phyloP scores from a whole-genome alignment of 106 monocot species.

The Phalaenopsis equestris region DNA sequence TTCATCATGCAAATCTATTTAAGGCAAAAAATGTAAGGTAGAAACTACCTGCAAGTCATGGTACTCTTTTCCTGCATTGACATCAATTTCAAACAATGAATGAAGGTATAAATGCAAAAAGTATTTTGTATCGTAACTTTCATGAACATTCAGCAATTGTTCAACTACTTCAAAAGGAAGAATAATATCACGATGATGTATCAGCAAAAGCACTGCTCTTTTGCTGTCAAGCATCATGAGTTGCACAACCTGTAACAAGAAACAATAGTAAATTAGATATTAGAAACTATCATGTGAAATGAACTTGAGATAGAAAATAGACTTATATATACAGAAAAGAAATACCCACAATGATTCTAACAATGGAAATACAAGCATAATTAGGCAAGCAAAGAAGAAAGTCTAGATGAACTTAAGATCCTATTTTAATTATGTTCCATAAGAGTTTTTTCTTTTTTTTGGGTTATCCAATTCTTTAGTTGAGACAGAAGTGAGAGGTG shows the following conservation, averaged over 20 bases:
- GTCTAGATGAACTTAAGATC: background rate
- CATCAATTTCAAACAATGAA: constrained; percentile 72
- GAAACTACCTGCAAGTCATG: constrained; percentile 86
- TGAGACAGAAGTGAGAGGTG: background rate
- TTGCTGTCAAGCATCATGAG: constrained; percentile 81
- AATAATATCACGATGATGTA: constrained; percentile 66
- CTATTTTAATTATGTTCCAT: background rate
- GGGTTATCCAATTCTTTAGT: background rate
- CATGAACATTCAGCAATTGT: constrained; percentile 45
- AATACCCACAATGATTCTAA: background rate
- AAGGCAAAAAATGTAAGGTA: background rate
- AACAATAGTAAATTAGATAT: background rate
- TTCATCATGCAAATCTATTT: background rate
- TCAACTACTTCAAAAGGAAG: constrained; percentile 70
- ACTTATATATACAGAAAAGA: background rate
- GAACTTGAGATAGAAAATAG: background rate
- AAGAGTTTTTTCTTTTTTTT: background rate
- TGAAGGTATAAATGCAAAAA: constrained; percentile 75
- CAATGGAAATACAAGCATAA: background rate
- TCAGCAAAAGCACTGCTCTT: constrained; percentile 63
- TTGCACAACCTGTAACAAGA: constrained; percentile 59
- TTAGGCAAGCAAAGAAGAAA: background rate
- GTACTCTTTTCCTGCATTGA: constrained; percentile 78
- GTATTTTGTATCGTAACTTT: constrained; percentile 52
- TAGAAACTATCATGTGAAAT: background rate